Conservation (phyloP, 2,329 filamentous ascomycete genomes). For the Metarhizium humberi region DNA sequence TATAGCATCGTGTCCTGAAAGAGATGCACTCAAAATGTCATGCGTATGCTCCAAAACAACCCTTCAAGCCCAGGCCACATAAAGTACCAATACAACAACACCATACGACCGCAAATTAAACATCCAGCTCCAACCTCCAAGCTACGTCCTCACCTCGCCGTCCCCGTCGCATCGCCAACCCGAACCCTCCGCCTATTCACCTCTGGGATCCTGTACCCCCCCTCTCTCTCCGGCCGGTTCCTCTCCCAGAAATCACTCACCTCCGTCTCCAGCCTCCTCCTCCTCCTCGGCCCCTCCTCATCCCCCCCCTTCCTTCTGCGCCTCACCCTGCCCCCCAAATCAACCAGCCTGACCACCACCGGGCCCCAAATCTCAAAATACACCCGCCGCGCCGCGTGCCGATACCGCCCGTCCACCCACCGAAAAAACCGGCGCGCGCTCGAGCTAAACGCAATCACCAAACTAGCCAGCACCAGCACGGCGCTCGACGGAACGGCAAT, state of each 20-base stretch:
- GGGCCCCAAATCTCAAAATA: conserved; percentile 16
- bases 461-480: conserved; percentile 37
- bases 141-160: background rate
- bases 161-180: background rate
- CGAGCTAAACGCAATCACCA: conserved; percentile 47
- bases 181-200: conserved; percentile 21
- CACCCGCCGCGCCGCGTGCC: conserved; percentile 9
- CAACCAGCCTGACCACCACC: conserved; percentile 3
- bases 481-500: conserved; percentile 39
- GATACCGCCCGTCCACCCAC: conserved; percentile 12
- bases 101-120: background rate
- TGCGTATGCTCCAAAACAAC: too few relatives aligned
- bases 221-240: conserved; percentile 28
- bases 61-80: background rate
- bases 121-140: too few relatives aligned
- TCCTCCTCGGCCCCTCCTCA: conserved; percentile 8
- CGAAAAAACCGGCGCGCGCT: conserved; percentile 26
- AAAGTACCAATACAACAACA: background rate
- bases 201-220: conserved; percentile 28
- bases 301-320: conserved; percentile 8
- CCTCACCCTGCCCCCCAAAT: conserved; percentile 8
- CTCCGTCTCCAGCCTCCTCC: conserved; percentile 20
- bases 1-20: too few relatives aligned
- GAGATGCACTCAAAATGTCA: too few relatives aligned
- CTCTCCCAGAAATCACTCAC: conserved; percentile 33